Evolutionary conservation across 176 grass and related monocot genomes (phyloP), one percentile per base, ranked within the genome.

Genomic region (Coix lacrymajobi): DNA sequence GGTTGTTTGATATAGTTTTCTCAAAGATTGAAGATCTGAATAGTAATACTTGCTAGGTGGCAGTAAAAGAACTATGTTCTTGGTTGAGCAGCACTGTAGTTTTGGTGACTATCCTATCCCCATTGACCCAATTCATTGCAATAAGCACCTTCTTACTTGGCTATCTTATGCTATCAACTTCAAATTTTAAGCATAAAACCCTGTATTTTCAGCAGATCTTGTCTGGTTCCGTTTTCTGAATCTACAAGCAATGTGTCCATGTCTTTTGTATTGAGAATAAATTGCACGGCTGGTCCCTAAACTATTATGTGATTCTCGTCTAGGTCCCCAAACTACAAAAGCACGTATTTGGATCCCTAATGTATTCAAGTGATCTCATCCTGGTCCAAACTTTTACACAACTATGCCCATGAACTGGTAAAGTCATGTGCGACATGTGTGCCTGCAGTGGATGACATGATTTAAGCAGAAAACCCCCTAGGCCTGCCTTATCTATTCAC

Each of bases 1-100:
- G 45, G 57, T 78, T 74, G 69, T 62, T 82, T 32, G 64, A 71
- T 81, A 75, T 89, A 33, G 28, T 71, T 66, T 24, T 74, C n/a
- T 51, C 4, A 73, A 78, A 6, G 25, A 71, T 67, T 78, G 2
- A 73, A 78, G 71, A 78, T 51, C 67, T 90, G 54, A 90, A 72
- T 39, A 19, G n/a, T 68, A 68, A 61, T 14, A 30, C n/a, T 25
- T 31, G 38, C 24, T 33, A 26, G 62, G 29, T 54, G 16, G 37
- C 22, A 37, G 17, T 58, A 40, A 60, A 78, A 83, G 9, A 14
- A 7, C 1, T 24, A 4, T 81, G 20, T 36, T 49, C 49, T 67
- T 20, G 63, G 17, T 73, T 62, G 62, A 69, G 36, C 66, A 56
- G 15, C 30, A 64, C 40, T 49, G 34, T 62, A 29, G 25, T 75